Evolutionary conservation across 2,329 filamentous ascomycete genomes (phyloP).

Genomic region (Diaporthe longicolla): DNA sequence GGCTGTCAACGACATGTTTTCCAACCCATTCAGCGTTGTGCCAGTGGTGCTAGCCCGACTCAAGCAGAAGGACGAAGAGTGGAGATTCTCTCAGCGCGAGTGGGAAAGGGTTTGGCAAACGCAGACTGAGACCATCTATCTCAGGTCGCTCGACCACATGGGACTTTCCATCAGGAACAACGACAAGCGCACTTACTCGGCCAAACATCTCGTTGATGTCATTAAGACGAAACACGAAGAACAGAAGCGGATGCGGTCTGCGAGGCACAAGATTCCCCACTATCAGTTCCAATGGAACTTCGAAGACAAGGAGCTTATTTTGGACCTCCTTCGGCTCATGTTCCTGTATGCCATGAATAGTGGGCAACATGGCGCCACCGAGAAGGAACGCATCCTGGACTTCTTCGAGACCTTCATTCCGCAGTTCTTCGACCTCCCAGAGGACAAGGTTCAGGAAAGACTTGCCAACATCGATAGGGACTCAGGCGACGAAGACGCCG

Average conservation of each 20-base stretch:
- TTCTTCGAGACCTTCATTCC: constrained; percentile 85
- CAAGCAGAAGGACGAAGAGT: constrained; percentile 97
- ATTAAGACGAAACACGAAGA: constrained; percentile 96
- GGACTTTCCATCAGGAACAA: constrained; percentile 88
- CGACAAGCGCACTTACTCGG: constrained; percentile 92
- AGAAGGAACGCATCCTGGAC: constrained; percentile 80
- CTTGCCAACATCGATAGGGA: constrained; percentile 78
- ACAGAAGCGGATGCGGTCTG: constrained; percentile 79
- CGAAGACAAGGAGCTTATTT: constrained; percentile 76
- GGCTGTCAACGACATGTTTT: constrained; percentile 90
- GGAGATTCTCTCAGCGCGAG: constrained; percentile 95
- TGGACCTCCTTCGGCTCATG: constrained; percentile 74
- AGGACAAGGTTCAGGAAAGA: constrained; percentile 76
- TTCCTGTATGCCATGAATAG: constrained; percentile 77
- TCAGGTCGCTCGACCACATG: constrained; percentile 97
- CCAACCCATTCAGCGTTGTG: constrained; percentile 86
- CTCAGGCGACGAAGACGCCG: constrained; percentile 82
- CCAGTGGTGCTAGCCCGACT: constrained; percentile 89
- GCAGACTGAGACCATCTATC: constrained; percentile 94
- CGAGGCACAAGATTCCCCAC: constrained; percentile 69
- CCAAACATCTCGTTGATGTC: constrained; percentile 90
- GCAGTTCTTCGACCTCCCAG: constrained; percentile 81
- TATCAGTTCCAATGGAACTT: constrained; percentile 85
- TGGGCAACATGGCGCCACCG: constrained; percentile 77
- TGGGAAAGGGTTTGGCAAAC: constrained; percentile 99